Conservation (phyloP, 2,329 filamentous ascomycete species). For the Microdochium paspali region DNA sequence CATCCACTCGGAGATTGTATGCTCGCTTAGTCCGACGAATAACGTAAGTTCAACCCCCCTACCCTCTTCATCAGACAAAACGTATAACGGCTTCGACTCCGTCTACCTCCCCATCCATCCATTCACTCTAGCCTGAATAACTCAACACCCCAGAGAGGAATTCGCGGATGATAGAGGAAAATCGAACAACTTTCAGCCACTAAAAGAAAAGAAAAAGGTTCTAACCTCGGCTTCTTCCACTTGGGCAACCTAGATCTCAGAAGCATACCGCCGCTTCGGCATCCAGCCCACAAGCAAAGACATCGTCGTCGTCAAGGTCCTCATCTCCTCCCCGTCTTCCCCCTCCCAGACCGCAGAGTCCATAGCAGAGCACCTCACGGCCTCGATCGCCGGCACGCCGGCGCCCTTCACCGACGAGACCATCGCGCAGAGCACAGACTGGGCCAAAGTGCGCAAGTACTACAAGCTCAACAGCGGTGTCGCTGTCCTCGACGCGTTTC, state of each 20-base stretch:
- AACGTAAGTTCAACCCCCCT: slow-evolving; percentile 55
- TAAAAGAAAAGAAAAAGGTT: no score
- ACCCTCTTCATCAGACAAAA: no score
- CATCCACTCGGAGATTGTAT: slow-evolving; percentile 82
- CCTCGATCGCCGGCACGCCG: slow-evolving; percentile 51
- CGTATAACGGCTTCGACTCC: no score
- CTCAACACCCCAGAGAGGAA: no score
- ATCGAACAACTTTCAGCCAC: no score
- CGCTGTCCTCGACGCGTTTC: neutral
- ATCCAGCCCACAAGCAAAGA: slow-evolving; percentile 60
- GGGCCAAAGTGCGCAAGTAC: slow-evolving; percentile 66
- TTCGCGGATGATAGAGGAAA: no score
- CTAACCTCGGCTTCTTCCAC: no score
- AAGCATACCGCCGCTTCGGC: slow-evolving; percentile 84
- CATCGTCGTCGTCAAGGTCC: slow-evolving; percentile 76
- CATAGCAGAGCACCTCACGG: slow-evolving; percentile 48
- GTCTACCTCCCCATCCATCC: no score
- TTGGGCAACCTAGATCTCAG: no score
- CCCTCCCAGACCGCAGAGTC: slow-evolving; percentile 28
- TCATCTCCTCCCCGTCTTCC: slow-evolving; percentile 29
- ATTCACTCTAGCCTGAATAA: no score
- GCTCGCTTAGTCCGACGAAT: slow-evolving; percentile 69
- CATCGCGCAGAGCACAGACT: slow-evolving; percentile 51
- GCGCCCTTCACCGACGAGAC: slow-evolving; percentile 52
- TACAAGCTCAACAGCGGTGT: slow-evolving; percentile 64